These are phyloP conservation scores for Candida golubevii DNA, from an alignment of 805 yeast species.

Conservation along the genomic window DNA sequence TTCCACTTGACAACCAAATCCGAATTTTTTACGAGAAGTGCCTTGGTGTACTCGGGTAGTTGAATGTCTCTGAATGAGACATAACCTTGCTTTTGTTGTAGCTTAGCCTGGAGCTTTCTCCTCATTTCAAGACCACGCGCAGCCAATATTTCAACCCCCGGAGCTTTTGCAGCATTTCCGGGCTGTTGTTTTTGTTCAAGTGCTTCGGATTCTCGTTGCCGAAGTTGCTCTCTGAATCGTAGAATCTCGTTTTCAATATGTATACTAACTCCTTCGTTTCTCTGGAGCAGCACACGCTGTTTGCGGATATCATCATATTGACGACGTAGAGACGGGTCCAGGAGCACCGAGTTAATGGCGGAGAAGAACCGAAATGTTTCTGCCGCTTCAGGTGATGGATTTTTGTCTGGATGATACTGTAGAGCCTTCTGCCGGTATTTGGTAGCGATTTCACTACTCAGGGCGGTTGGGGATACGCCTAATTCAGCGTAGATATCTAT, in stretches of 20 bases:
- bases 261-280: conserved; percentile 5
- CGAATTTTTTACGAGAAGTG: conserved; percentile 1
- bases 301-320: conserved; percentile 30
- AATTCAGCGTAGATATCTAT: conserved; percentile 43
- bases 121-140: conserved; percentile 20
- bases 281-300: background rate
- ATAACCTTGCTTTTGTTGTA: conserved; percentile 10
- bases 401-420: conserved; percentile 40
- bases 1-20: conserved; percentile 44
- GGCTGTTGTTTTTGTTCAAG: conserved; percentile 3
- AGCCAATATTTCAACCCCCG: conserved; percentile 27
- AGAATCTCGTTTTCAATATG: conserved; percentile 17
- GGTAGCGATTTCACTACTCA: conserved; percentile 21
- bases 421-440: conserved; percentile 35
- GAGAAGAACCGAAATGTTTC: conserved; percentile 29
- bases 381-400: conserved; percentile 22
- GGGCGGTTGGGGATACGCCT: conserved; percentile 30
- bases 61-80: conserved; percentile 21
- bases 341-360: conserved; percentile 29
- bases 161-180: conserved; percentile 13
- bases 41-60: conserved; percentile 4
- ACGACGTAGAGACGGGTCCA: conserved; percentile 19
- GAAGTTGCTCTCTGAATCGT: conserved; percentile 28
- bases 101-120: conserved; percentile 7
- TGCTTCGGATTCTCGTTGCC: conserved; percentile 18